A percentile compares a stretch with the other conserved stretches of the same genome.
Evolutionary conservation across 1,139 yeast species (phyloP).

Genomic region (Saccharomyces hybrid): DNA sequence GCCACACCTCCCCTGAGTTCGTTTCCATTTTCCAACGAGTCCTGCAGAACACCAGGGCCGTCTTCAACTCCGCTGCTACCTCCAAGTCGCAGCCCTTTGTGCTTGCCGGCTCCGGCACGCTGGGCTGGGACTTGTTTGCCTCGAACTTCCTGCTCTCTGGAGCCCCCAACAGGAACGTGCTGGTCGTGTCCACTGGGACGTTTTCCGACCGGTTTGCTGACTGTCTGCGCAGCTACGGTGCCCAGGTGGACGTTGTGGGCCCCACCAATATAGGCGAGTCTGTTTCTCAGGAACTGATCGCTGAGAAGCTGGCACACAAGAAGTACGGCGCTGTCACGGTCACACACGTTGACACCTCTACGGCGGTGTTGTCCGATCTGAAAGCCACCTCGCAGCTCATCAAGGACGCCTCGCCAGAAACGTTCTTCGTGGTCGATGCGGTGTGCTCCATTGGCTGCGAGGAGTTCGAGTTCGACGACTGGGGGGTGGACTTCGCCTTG

Average conservation of each 20-base stretch:
- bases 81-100: constrained; percentile 64
- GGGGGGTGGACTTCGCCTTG: constrained; percentile 84
- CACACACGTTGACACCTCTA: constrained; percentile 94
- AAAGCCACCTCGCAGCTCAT: constrained; percentile 54
- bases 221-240: constrained; percentile 64
- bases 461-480: constrained; percentile 70
- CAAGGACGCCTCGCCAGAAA: constrained; percentile 61
- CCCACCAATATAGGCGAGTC: constrained; percentile 62
- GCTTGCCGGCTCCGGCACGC: constrained; percentile 84
- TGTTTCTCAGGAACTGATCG: constrained; percentile 49
- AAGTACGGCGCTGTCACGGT: constrained; percentile 67
- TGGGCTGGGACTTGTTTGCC: constrained; percentile 90
- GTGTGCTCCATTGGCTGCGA: constrained; percentile 93
- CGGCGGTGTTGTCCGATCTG: constrained; percentile 79
- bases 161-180: constrained; percentile 41
- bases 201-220: constrained; percentile 88
- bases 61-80: constrained; percentile 39
- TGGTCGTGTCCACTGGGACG: constrained; percentile 87
- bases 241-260: constrained; percentile 50
- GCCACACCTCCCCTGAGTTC: constrained; percentile 89
- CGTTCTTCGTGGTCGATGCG: constrained; percentile 82
- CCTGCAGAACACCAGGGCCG: constrained; percentile 56
- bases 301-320: constrained; percentile 42
- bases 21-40: constrained; percentile 63
- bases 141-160: constrained; percentile 49